Percentiles rank a stretch among this genome's conserved stretches.
phyloP scores from a whole-genome alignment of 2,329 filamentous ascomycete species.

The Trichophyton rubrum region DNA sequence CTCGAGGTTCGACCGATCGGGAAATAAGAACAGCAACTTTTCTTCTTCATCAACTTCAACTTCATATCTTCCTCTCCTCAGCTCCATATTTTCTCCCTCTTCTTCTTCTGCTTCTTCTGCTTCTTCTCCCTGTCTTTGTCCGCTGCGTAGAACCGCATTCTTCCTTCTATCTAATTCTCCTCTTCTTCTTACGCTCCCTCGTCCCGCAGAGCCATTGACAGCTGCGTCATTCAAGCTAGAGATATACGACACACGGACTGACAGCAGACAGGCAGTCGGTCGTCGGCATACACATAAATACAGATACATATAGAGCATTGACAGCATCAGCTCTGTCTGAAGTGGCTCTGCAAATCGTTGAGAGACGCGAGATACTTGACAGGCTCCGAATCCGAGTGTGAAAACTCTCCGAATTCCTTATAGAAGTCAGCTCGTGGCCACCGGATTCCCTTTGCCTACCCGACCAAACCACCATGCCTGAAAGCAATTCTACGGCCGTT shows the following conservation, averaged over 20 bases:
- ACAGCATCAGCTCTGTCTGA: not conserved
- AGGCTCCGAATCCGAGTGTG: not conserved
- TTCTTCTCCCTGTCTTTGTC: not conserved
- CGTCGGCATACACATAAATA: no score
- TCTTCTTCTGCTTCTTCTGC: constrained; percentile 5
- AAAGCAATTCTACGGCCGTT: constrained; percentile 24
- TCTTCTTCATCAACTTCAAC: constrained; percentile 7
- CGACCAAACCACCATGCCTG: constrained; percentile 26
- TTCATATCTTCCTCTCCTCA: constrained; percentile 7
- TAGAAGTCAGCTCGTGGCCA: constrained; percentile 5
- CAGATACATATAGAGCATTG: not conserved
- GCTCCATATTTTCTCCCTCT: constrained; percentile 2
- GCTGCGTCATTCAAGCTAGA: not conserved
- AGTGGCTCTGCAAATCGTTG: not conserved
- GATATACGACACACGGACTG: not conserved
- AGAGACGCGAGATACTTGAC: not conserved
- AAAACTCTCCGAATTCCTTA: constrained; percentile 4
- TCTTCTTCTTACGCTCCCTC: constrained; percentile 6
- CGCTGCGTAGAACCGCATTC: constrained; percentile 4
- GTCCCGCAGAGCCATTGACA: constrained; percentile 2
- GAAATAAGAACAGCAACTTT: constrained; percentile 4
- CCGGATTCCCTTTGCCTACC: not conserved
- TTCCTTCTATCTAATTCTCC: not conserved
- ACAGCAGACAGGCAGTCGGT: not conserved
- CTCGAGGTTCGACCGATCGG: not conserved